A percentile compares a stretch with the other conserved stretches of the same genome.
Evolutionary conservation across 768 basidiomycete species (phyloP).

Genomic region (Sarcomyxa edulis): DNA sequence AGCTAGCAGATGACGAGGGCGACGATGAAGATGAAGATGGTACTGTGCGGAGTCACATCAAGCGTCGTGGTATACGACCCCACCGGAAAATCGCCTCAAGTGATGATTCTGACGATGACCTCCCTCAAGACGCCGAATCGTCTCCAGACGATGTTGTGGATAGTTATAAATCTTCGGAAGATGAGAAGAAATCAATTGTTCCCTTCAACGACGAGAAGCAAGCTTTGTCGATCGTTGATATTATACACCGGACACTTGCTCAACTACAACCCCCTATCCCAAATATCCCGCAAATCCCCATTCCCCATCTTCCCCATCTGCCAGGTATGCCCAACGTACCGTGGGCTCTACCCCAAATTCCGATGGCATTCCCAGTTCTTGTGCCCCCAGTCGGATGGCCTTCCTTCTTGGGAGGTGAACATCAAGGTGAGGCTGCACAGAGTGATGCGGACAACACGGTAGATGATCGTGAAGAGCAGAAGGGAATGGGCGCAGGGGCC

Average conservation of each 20-base stretch:
- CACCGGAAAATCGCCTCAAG: neutral
- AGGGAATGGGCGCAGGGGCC: constrained; percentile 35
- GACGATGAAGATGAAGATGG: constrained; percentile 60
- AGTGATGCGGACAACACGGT: constrained; percentile 21
- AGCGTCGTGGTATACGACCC: constrained; percentile 21
- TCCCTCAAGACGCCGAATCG: too few relatives aligned
- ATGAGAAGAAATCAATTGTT: constrained; percentile 12
- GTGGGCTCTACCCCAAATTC: constrained; percentile 64
- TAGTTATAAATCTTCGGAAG: constrained; percentile 16
- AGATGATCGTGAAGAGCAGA: constrained; percentile 28
- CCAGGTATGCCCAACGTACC: constrained; percentile 62
- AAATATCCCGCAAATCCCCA: constrained; percentile 41
- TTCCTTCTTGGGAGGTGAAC: constrained; percentile 53
- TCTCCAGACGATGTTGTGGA: too few relatives aligned
- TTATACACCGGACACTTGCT: constrained; percentile 71
- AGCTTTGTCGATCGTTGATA: constrained; percentile 53
- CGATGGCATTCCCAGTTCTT: constrained; percentile 75
- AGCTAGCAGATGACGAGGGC: constrained; percentile 27
- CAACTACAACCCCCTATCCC: constrained; percentile 49
- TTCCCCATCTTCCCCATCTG: constrained; percentile 57
- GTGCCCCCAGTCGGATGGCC: constrained; percentile 67
- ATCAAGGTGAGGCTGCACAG: constrained; percentile 19
- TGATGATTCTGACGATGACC: neutral
- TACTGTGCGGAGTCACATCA: constrained; percentile 10
- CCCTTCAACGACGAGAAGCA: constrained; percentile 43